Base-by-base conservation (phyloP, 225 moss, liverwort and hornwort genomes). In the Marchantia paleacea region DNA sequence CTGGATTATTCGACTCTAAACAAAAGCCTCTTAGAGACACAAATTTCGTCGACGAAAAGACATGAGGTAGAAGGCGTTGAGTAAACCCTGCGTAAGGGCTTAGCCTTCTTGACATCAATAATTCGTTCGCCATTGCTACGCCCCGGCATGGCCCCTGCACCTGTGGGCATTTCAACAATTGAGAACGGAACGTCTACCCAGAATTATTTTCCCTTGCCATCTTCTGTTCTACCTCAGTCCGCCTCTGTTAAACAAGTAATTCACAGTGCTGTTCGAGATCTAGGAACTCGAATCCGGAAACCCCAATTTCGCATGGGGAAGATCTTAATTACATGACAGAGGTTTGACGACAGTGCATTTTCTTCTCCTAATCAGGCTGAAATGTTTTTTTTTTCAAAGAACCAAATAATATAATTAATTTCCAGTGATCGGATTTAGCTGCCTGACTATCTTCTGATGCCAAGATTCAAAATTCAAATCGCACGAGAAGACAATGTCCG, bases 1-100 rank as follows among this genome's bases (percentile, higher is more conserved):
- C 79, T 9, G 65, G 28, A 24, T 65, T 30, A 12, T 31, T 7
- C 12, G 66, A 65, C 4, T 75, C 83, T 28, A 73, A 29, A 78
- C 87, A 87, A 63, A 84, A 80, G 4, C 87, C 65, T 63, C 84
- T 78, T 12, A 66, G 12, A 3, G 69, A 79, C 19, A 79, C 69
- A 51, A 64, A 61, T 31, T 22, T 67, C 49, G 14, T 22, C 28
- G 78, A 66, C 0, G 78, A 52, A 20, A 76, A 77, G 7, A 78
- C 55, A 9, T 81, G 69, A 50, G 83, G 81, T 30, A 72, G 79
- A 26, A 73, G 26, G 8, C 61, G 51, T 10, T 78, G 80, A n/a
- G 73, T 72, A 61, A 80, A 57, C 3, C 74, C 74, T 28, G 76
- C 65, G 51, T 76, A 77, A 7, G 83, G 49, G 49, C 83, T 47